These are phyloP conservation scores for Termitomyces sp. DNA, from an alignment of 768 basidiomycete species.

Conservation along the genomic window DNA sequence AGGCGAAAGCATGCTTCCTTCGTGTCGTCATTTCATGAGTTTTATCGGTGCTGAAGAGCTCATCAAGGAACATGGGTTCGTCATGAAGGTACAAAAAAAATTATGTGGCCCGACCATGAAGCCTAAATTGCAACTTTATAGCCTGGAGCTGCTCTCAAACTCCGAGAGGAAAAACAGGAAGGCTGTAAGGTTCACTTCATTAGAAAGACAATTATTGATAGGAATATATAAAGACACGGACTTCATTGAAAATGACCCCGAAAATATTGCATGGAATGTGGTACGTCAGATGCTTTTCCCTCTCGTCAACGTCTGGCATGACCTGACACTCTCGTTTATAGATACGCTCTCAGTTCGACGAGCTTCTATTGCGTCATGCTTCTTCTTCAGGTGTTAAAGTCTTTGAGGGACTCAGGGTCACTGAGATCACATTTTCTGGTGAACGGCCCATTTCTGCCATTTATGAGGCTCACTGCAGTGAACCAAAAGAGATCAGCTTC, in stretches of 20 bases:
- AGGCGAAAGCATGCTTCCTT: slow-evolving; percentile 31
- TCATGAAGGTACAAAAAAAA: too few species aligned
- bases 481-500: slow-evolving; percentile 41
- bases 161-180: slow-evolving; percentile 49
- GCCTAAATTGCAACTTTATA: slow-evolving; percentile 21
- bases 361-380: slow-evolving; percentile 54
- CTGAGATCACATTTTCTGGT: slow-evolving; percentile 38
- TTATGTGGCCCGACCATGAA: not conserved
- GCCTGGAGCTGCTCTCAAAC: slow-evolving; percentile 60
- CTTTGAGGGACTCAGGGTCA: slow-evolving; percentile 42
- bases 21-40: slow-evolving; percentile 26
- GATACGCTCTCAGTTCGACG: slow-evolving; percentile 56
- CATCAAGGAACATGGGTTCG: slow-evolving; percentile 27
- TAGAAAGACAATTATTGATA: not conserved
- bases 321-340: slow-evolving; percentile 12
- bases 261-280: slow-evolving; percentile 58
- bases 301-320: not conserved
- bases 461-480: slow-evolving; percentile 11
- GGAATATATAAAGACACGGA: slow-evolving; percentile 40
- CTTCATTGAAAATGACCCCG: slow-evolving; percentile 44
- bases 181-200: slow-evolving; percentile 37
- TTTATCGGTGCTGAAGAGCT: slow-evolving; percentile 26
- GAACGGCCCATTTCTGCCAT: slow-evolving; percentile 5
- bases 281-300: slow-evolving; percentile 26
- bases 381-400: slow-evolving; percentile 40